Evolutionary conservation across 352 stramenopile genomes (phyloP), one percentile per base, ranked within the genome.

Genomic region (Pythium volutum): DNA sequence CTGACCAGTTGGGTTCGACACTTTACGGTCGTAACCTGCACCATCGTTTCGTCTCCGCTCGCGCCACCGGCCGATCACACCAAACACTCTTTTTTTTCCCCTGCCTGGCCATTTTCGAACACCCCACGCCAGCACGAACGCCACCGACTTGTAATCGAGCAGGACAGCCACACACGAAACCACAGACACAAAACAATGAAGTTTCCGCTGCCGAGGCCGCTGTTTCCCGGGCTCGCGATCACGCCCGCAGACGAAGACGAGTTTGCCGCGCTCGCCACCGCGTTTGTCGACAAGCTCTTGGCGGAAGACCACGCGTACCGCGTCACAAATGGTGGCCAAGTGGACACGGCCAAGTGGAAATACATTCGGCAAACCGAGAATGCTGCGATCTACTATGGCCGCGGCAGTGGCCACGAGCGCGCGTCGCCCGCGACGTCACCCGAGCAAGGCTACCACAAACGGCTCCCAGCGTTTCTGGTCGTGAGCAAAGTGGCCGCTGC

Each of bases 301-400:
- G 46, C 26, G 7, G 36, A 56, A 18, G 56, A 63, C 33, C 39
- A 55, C 3, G 38, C 43, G 26, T 36, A 51, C 36, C 47, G 31
- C 50, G 55, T 29, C n/a, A 60, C 23, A 31, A 53, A 23, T 39
- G 33, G 62, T 52, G 51, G 77, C 75, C 73, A 53, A 70, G 69
- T 76, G 71, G 65, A 69, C 77, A 46, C 69, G 36, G 14, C 31
- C 34, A 29, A 34, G 7, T 63, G 56, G 56, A 55, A 56, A n/a
- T 34, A 14, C 15, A 11, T 63, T 0, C 46, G 56, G 8, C 36
- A 27, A 14, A 47, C 31, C 46, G 47, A 63, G 12, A 36, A 42
- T 36, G 23, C 53, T 11, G 26, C 31, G 23, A 34, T 56, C 20
- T 63, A 61, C 41, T 25, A 27, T 16, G 54, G 46, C 8, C 54